Base-by-base conservation (phyloP, 805 yeast genomes). In the Metschnikowia drakensbergensis region DNA sequence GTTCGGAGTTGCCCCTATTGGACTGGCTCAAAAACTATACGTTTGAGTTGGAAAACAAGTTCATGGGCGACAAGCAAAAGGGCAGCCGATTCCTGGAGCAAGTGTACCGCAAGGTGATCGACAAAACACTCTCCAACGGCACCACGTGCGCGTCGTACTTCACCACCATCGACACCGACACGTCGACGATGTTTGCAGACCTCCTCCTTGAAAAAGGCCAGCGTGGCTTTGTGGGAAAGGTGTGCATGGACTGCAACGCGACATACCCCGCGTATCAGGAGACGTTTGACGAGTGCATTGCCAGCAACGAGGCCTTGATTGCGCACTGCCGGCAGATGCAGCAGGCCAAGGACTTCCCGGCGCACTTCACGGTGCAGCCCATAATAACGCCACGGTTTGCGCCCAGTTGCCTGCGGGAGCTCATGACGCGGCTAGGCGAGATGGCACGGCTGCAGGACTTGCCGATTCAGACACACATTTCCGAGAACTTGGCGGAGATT, bases 311-410 rank as follows among this genome's bases (percentile, higher is more conserved):
- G 31, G 54, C 70, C 11, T 81, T 89, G 3, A 74, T 87, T 3
- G 71, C 78, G 7, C 83, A 84, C 60, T 73, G 88, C 33, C 60
- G 66, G 13, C 52, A 64, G 5, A 67, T 80, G 42, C n/a, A 9
- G 26, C 35, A 22, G 3, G 75, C 22, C 4, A 47, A 29, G 4
- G 76, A 78, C 17, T 53, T 72, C 3, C 37, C 44, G 5, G 25
- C 11, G 4, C 32, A 42, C 11, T 42, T 42, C 7, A 55, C 71
- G 51, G 76, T 92, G 11, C 70, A 76, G 44, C 96, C 98, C 0
- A 82, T 91, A 10, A 56, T 92, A 8, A 92, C 98, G 1, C 98
- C 99, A 6, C 71, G 99, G 49, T 92, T 92, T 71, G 98, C 98
- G 0, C 96, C 96, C 2, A 80, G 87, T 17, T 92, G 97, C 61